Percentiles rank a stretch among this genome's conserved stretches.
These are phyloP conservation scores for Cryptococcus floricola DNA, from an alignment of 1,284 basidiomycete species.

Conservation along the genomic window DNA sequence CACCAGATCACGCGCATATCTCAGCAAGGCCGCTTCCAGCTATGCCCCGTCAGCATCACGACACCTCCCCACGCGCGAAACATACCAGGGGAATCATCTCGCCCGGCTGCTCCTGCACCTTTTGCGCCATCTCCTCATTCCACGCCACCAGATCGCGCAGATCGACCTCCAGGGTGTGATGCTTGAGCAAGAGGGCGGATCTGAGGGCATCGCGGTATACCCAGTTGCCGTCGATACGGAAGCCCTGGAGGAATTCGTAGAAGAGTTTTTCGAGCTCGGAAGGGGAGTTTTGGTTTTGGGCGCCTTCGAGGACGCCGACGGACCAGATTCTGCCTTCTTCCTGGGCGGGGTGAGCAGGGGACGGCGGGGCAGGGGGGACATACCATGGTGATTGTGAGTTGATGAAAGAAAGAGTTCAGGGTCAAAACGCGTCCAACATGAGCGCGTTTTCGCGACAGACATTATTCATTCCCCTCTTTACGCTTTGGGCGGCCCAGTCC, in stretches of 20 bases:
- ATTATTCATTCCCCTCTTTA: background rate
- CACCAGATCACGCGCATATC: slow-evolving; percentile 72
- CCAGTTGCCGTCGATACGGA: slow-evolving; percentile 82
- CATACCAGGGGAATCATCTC: slow-evolving; percentile 83
- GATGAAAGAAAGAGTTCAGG: background rate
- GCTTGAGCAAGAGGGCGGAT: slow-evolving; percentile 83
- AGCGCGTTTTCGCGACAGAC: background rate
- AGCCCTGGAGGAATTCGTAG: slow-evolving; percentile 78
- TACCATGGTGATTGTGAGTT: background rate
- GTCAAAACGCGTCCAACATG: background rate
- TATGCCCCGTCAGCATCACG: slow-evolving; percentile 40
- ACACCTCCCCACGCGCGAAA: slow-evolving; percentile 3
- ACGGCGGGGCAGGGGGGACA: background rate
- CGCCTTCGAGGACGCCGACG: slow-evolving; percentile 14
- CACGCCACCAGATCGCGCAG: slow-evolving; percentile 84
- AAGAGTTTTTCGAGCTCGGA: slow-evolving; percentile 76
- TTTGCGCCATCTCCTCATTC: slow-evolving; percentile 89
- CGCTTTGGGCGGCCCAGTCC: background rate
- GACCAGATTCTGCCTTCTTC: slow-evolving; percentile 20
- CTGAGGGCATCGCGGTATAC: slow-evolving; percentile 84
- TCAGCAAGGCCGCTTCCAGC: slow-evolving; percentile 85
- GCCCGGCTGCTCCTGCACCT: slow-evolving; percentile 80
- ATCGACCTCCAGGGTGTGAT: slow-evolving; percentile 88
- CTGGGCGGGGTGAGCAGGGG: background rate
- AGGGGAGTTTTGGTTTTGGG: slow-evolving; percentile 57